Conservation (phyloP, 192 early-diverging fungal species). For the Umbelopsis sp. region DNA sequence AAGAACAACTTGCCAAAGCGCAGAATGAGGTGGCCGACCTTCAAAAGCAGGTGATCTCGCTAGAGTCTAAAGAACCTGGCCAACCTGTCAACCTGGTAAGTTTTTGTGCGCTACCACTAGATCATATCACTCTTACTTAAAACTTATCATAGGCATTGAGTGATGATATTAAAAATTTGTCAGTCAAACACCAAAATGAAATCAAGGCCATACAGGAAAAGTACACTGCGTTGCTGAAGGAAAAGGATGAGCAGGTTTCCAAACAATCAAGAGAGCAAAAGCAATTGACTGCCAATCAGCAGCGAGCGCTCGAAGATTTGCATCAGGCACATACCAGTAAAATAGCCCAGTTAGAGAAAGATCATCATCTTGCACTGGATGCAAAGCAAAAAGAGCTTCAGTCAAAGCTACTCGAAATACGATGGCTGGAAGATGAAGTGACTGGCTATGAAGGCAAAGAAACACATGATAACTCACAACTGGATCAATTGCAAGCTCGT, state of each 20-base stretch:
- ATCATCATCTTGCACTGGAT: slow-evolving; percentile 12
- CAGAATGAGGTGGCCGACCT: background rate
- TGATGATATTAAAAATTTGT: background rate
- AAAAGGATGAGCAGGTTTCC: background rate
- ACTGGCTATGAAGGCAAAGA: slow-evolving; percentile 39
- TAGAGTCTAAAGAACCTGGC: background rate
- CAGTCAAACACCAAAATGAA: slow-evolving; percentile 1
- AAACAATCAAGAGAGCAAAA: background rate
- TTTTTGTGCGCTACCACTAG: background rate
- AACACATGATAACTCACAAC: background rate
- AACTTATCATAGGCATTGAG: background rate
- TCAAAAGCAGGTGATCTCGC: background rate
- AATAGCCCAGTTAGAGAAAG: slow-evolving; percentile 31
- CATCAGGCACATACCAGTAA: slow-evolving; percentile 29
- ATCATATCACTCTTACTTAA: background rate
- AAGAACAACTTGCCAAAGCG: background rate
- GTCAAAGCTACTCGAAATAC: slow-evolving; percentile 36
- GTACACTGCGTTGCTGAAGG: background rate
- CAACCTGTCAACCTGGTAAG: background rate
- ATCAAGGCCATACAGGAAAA: background rate
- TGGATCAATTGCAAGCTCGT: background rate
- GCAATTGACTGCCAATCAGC: slow-evolving; percentile 27
- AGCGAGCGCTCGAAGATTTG: slow-evolving; percentile 37
- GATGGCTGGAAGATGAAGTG: slow-evolving; percentile 44
- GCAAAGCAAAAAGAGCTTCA: slow-evolving; percentile 36